These are phyloP conservation scores for Entrophospora sp. DNA, from an alignment of 192 early-diverging fungal genomes.

Conservation along the genomic window DNA sequence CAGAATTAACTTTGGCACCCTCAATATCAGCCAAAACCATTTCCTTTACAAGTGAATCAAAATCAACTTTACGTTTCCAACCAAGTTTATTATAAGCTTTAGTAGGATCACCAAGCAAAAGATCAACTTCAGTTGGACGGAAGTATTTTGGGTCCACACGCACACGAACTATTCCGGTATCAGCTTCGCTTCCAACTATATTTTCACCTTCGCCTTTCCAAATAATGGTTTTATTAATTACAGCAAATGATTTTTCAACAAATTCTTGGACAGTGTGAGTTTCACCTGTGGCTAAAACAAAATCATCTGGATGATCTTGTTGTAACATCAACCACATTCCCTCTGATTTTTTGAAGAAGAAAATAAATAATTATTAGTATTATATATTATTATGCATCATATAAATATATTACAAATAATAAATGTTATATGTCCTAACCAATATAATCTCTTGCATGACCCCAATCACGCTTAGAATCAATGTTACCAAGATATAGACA, in stretches of 20 bases:
- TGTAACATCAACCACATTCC: constrained; percentile 81
- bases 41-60: constrained; percentile 58
- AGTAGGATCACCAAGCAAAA: constrained; percentile 61
- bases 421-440: constrained; percentile 14
- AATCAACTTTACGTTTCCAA: constrained; percentile 62
- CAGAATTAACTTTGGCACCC: constrained; percentile 20
- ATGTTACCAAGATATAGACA: constrained; percentile 69
- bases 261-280: constrained; percentile 71
- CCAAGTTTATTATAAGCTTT: constrained; percentile 57
- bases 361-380: too few species aligned
- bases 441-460: constrained; percentile 69
- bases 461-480: constrained; percentile 76
- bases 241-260: constrained; percentile 67
- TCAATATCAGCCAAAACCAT: constrained; percentile 57
- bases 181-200: constrained; percentile 49
- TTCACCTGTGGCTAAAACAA: constrained; percentile 70
- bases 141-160: constrained; percentile 67
- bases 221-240: constrained; percentile 47
- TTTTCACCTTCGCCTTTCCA: constrained; percentile 61
- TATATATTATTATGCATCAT: too few species aligned
- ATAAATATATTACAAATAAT: too few species aligned
- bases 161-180: constrained; percentile 45
- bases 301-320: constrained; percentile 63
- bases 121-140: constrained; percentile 72
- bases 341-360: constrained; percentile 24